Percentiles rank a stretch among this genome's conserved stretches.
Conservation (phyloP, 106 monocot genomes). For the Allium sativum region DNA sequence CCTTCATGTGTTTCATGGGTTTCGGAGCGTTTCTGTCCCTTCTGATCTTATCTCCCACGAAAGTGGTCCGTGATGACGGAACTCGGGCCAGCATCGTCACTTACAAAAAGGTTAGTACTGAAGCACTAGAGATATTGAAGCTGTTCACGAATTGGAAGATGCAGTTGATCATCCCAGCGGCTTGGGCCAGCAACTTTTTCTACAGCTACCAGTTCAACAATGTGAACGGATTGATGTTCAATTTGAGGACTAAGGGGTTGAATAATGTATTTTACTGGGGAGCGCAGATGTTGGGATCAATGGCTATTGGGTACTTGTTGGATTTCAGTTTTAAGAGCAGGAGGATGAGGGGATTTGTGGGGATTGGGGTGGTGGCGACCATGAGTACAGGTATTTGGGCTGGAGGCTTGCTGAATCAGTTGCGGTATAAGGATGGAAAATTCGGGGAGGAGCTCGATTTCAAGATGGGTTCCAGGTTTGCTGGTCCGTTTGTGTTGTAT, state of each 20-base stretch:
- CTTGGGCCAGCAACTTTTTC: conserved; percentile 99
- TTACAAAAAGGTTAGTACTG: conserved; percentile 42
- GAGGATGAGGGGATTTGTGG: conserved; percentile 55
- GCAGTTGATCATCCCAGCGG: conserved; percentile 73
- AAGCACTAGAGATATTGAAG: conserved; percentile 34
- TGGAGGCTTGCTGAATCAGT: conserved; percentile 80
- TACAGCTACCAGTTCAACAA: conserved; percentile 99
- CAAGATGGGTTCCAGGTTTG: conserved; percentile 42
- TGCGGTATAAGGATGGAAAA: conserved; percentile 41
- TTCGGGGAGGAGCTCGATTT: conserved; percentile 46
- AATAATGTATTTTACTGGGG: conserved; percentile 98
- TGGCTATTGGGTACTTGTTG: conserved; percentile 53
- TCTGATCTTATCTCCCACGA: conserved; percentile 48
- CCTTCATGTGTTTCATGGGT: conserved; percentile 92
- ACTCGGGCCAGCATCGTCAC: conserved; percentile 26
- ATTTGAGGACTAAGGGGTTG: conserved; percentile 68
- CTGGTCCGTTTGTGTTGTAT: conserved; percentile 81
- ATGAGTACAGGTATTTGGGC: conserved; percentile 72
- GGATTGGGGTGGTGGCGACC: conserved; percentile 46
- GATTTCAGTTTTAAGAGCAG: conserved; percentile 56
- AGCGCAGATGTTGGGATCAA: conserved; percentile 84
- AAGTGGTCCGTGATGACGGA: conserved; percentile 62
- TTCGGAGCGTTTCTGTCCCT: conserved; percentile 57
- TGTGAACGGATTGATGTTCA: conserved; percentile 77
- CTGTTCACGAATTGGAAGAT: conserved; percentile 75